Evolutionary conservation across 2,329 filamentous ascomycete genomes (phyloP).

Genomic region (Trichoderma atroviride): DNA sequence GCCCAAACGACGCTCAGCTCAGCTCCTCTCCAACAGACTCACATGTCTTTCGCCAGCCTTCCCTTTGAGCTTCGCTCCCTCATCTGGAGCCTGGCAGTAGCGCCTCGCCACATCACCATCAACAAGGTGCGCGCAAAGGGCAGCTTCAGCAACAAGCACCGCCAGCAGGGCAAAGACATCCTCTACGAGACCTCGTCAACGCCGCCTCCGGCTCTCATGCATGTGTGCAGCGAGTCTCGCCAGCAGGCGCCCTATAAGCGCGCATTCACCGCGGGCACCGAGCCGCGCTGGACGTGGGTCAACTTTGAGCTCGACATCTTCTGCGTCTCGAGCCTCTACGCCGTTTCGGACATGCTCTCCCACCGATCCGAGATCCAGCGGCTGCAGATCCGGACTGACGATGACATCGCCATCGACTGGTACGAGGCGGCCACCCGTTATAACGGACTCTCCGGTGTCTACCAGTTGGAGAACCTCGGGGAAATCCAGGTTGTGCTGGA

Average conservation of each 20-base stretch:
- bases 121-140: neutral
- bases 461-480: neutral
- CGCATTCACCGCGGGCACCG: conserved; percentile 4
- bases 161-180: neutral
- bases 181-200: conserved; percentile 26
- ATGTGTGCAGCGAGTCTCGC: conserved; percentile 26
- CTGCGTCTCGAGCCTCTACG: neutral
- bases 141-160: neutral
- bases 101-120: neutral
- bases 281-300: conserved; percentile 26
- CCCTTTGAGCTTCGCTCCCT: neutral
- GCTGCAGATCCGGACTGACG: neutral
- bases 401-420: neutral
- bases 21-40: too few relatives aligned
- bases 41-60: neutral
- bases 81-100: neutral
- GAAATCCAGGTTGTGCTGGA: neutral
- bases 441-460: neutral
- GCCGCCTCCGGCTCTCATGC: conserved; percentile 21
- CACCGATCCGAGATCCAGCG: neutral
- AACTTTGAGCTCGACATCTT: neutral
- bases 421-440: neutral
- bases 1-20: too few relatives aligned
- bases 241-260: conserved; percentile 23
- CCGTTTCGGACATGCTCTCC: too few relatives aligned